Conservation (phyloP, 352 stramenopile genomes). For the Phytopythium helicoides region DNA sequence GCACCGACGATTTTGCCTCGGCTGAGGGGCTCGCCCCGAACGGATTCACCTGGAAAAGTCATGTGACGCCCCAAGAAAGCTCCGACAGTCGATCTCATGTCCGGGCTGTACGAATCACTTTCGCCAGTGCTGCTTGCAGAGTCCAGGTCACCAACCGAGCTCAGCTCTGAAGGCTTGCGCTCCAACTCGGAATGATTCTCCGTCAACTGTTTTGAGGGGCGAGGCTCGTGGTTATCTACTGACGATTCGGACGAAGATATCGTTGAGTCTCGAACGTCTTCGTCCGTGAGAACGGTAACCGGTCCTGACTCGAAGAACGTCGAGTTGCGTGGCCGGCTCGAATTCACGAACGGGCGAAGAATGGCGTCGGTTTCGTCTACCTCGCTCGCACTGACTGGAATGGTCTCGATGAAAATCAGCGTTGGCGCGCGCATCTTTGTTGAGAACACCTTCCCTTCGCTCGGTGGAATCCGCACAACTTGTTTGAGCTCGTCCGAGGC, state of each 20-base stretch:
- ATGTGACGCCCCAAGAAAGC: conserved; percentile 20
- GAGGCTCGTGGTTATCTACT: conserved; percentile 11
- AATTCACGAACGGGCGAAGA: conserved; percentile 53
- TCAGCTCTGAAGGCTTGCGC: conserved; percentile 23
- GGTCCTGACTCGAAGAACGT: conserved; percentile 63
- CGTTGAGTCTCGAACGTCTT: conserved; percentile 24
- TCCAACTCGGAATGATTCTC: conserved; percentile 1
- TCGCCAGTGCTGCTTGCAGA: conserved; percentile 6
- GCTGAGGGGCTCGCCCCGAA: conserved; percentile 6
- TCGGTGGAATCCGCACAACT: conserved; percentile 68
- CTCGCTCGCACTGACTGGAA: conserved; percentile 49
- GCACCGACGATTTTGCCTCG: conserved; percentile 14
- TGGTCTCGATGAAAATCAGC: conserved; percentile 71
- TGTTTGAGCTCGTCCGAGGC: conserved; percentile 73
- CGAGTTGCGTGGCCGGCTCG: conserved; percentile 45
- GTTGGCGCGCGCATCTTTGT: conserved; percentile 82
- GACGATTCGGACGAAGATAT: conserved; percentile 29
- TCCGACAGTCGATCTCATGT: conserved; percentile 1
- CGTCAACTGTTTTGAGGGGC: conserved; percentile 16
- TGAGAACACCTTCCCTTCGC: conserved; percentile 82
- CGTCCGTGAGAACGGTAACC: conserved; percentile 6
- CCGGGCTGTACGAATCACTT: conserved; percentile 7
- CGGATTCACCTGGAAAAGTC: conserved; percentile 11
- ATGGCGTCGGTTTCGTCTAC: conserved; percentile 30
- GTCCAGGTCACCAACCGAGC: conserved; percentile 11